Evolutionary conservation across 495 filamentous ascomycete genomes (phyloP).

Genomic region (Penicillium maclennaniae): DNA sequence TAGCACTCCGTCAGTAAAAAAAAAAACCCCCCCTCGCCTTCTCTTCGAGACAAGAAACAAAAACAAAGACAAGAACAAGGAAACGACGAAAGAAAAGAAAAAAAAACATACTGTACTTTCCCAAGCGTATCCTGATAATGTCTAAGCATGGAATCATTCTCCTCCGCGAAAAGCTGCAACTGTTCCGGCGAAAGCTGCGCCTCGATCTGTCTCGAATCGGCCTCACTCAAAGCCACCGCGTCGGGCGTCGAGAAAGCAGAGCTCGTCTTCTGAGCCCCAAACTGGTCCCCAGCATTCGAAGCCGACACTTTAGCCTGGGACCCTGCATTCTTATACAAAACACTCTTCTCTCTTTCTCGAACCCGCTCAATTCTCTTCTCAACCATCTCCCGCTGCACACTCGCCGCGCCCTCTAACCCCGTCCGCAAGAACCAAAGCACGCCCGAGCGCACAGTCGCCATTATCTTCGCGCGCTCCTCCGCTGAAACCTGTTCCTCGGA

Average conservation of each 20-base stretch:
- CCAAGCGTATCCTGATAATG: conserved; percentile 88
- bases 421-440: conserved; percentile 78
- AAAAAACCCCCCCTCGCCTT: no score
- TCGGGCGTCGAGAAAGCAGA: conserved; percentile 9
- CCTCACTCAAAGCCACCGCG: conserved; percentile 32
- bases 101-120: conserved; percentile 76
- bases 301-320: conserved; percentile 3
- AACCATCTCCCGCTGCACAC: conserved; percentile 84
- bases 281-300: conserved; percentile 7
- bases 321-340: conserved; percentile 60
- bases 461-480: conserved; percentile 59
- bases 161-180: conserved; percentile 85
- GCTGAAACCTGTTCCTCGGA: conserved; percentile 61
- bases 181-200: conserved; percentile 74
- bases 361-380: conserved; percentile 79
- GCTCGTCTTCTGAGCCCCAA: neutral
- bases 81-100: no score
- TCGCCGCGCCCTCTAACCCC: conserved; percentile 67
- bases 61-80: no score
- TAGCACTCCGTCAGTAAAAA: conserved; percentile 28
- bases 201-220: conserved; percentile 49
- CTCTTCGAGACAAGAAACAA: no score
- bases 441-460: conserved; percentile 67
- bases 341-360: conserved; percentile 83
- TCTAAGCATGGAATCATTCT: conserved; percentile 87